Evolutionary conservation across 78 protist species (phyloP).

Genomic region (Dictyostelium brefeldianum): DNA sequence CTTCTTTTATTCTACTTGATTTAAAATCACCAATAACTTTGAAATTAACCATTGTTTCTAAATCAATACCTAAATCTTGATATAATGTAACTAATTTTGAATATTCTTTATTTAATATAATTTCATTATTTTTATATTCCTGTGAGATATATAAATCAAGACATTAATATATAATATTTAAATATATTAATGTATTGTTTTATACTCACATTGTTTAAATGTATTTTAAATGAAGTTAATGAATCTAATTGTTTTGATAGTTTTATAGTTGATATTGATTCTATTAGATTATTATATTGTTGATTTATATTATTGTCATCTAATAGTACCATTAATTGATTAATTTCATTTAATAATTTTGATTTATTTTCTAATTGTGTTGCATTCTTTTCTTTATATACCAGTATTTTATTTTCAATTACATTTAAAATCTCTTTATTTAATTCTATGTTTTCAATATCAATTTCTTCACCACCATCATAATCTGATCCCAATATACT

Average conservation of each 20-base stretch:
- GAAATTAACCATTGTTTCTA: background rate
- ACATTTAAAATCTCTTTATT: constrained; percentile 1
- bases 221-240: background rate
- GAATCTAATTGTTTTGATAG: background rate
- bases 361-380: background rate
- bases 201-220: constrained; percentile 14
- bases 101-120: constrained; percentile 1
- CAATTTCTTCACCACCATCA: background rate
- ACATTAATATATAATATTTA: background rate
- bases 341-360: background rate
- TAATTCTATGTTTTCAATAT: background rate
- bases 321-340: background rate
- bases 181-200: background rate
- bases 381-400: background rate
- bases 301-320: background rate
- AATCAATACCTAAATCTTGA: constrained; percentile 11
- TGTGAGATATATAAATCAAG: background rate
- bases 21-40: background rate
- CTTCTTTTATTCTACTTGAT: constrained; percentile 14
- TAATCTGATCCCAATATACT: background rate
- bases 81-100: background rate
- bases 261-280: background rate
- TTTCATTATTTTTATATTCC: constrained; percentile 8
- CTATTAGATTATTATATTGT: background rate
- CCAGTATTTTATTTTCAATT: background rate